Conservation (phyloP, 164 flowering plant species). For the Tinospora cordifolia region DNA sequence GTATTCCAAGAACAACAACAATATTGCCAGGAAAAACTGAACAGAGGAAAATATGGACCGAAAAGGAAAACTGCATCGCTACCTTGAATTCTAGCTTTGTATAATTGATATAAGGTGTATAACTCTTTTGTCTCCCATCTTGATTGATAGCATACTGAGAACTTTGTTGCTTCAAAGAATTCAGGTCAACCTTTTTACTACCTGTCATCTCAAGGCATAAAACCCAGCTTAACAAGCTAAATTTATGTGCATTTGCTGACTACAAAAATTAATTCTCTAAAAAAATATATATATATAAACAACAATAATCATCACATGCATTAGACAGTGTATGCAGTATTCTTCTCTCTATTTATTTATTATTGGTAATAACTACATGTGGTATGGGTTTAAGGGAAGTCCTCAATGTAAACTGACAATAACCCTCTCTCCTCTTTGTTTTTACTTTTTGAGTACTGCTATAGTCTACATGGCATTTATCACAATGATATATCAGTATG, state of each 20-base stretch:
- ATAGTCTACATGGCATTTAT: too few relatives aligned
- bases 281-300: too few relatives aligned
- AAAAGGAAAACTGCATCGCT: background rate
- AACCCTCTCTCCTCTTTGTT: too few relatives aligned
- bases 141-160: conserved; percentile 14
- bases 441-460: too few relatives aligned
- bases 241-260: background rate
- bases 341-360: too few relatives aligned
- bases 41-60: background rate
- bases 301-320: too few relatives aligned
- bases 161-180: conserved; percentile 19
- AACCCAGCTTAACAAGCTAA: background rate
- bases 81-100: conserved; percentile 92
- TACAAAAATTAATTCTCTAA: background rate
- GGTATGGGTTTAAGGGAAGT: too few relatives aligned
- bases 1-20: background rate
- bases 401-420: too few relatives aligned
- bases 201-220: conserved; percentile 22
- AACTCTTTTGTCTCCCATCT: conserved; percentile 37
- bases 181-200: conserved; percentile 17
- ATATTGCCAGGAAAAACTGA: background rate
- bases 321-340: too few relatives aligned
- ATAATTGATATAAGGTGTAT: conserved; percentile 70
- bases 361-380: too few relatives aligned
- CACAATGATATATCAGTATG: too few relatives aligned